Conservation (phyloP, 2,329 filamentous ascomycete species). For the Fusarium redolens region DNA sequence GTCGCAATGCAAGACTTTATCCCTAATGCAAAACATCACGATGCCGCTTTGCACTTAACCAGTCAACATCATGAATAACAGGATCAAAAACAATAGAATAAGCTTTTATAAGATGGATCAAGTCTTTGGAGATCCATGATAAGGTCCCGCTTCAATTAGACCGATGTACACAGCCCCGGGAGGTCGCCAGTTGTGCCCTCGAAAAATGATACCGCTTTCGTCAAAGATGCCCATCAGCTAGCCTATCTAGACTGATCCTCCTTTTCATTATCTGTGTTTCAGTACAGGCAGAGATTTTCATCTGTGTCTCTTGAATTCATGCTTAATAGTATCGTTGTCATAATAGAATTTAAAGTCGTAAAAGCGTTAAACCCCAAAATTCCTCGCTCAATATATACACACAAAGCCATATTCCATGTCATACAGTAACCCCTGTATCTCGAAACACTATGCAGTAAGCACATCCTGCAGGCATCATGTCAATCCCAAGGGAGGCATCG, state of each 20-base stretch:
- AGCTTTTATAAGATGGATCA: background rate
- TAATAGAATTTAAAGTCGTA: conserved; percentile 19
- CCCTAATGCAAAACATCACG: background rate
- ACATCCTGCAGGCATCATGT: conserved; percentile 25
- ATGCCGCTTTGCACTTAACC: background rate
- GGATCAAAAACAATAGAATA: background rate
- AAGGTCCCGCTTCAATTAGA: background rate
- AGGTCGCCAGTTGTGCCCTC: conserved; percentile 4
- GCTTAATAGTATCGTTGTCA: background rate
- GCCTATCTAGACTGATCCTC: background rate
- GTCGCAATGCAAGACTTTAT: background rate
- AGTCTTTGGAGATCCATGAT: background rate
- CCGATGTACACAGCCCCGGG: background rate
- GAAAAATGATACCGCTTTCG: conserved; percentile 27
- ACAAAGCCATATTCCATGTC: background rate
- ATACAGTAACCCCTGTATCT: background rate
- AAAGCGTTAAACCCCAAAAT: conserved; percentile 8
- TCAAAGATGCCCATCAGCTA: conserved; percentile 4
- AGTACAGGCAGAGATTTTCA: background rate
- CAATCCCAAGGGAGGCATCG: conserved; percentile 28
- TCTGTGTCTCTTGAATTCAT: background rate
- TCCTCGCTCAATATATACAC: conserved; percentile 5
- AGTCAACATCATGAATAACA: background rate
- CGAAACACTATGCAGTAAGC: background rate
- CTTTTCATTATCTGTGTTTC: background rate